Evolutionary conservation across 257 asterid genomes (phyloP).

Genomic region (Solanum sitiens): DNA sequence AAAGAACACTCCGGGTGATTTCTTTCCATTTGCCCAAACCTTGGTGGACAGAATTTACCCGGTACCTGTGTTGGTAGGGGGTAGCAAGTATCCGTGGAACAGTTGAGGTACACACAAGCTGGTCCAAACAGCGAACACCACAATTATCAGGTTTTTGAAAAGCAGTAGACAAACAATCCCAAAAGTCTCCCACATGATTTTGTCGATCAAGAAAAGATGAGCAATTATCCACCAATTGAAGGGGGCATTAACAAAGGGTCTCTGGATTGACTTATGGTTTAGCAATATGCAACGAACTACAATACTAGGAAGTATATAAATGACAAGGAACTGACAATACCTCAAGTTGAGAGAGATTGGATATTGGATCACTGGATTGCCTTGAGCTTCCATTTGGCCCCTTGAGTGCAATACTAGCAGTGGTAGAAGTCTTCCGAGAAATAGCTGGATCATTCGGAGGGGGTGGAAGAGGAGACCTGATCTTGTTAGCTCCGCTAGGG

Average conservation of each 20-base stretch:
- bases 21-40: neutral
- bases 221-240: neutral
- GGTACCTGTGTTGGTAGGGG: neutral
- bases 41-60: neutral
- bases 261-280: neutral
- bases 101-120: too few relatives aligned
- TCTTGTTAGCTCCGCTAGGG: slow-evolving; percentile 50
- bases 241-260: neutral
- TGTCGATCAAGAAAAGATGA: neutral
- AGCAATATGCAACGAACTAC: neutral
- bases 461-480: slow-evolving; percentile 88
- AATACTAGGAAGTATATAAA: neutral
- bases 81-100: too few relatives aligned
- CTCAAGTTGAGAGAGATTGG: slow-evolving; percentile 84
- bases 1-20: neutral
- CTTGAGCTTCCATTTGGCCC: slow-evolving; percentile 33
- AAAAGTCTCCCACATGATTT: neutral
- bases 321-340: slow-evolving; percentile 12
- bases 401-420: slow-evolving; percentile 16
- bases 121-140: too few relatives aligned
- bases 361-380: slow-evolving; percentile 39
- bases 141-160: too few relatives aligned
- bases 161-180: neutral
- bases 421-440: slow-evolving; percentile 31
- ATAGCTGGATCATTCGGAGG: slow-evolving; percentile 77